Percentiles rank a stretch among this genome's conserved stretches.
Evolutionary conservation across 2,329 filamentous ascomycete genomes (phyloP).

Genomic region (Lasiodiplodia theobromae): DNA sequence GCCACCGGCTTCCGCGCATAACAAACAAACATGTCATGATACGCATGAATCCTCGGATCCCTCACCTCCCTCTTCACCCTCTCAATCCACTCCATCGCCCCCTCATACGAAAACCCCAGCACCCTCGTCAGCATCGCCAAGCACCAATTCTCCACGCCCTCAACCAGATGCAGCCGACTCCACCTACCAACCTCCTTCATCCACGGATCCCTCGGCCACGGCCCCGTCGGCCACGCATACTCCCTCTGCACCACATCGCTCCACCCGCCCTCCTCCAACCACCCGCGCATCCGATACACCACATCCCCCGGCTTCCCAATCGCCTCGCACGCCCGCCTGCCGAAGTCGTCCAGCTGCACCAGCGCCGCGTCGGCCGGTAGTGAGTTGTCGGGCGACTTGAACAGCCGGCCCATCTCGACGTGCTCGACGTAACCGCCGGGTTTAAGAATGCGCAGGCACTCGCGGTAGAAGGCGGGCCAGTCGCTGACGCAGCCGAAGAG

Average conservation of each 20-base stretch:
- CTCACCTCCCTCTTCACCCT: slow-evolving; percentile 10
- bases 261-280: slow-evolving; percentile 62
- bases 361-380: slow-evolving; percentile 37
- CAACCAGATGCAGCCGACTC: slow-evolving; percentile 42
- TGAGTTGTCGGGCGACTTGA: slow-evolving; percentile 37
- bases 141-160: slow-evolving; percentile 49
- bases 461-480: slow-evolving; percentile 37
- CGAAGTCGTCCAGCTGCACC: slow-evolving; percentile 36
- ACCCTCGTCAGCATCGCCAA: slow-evolving; percentile 42
- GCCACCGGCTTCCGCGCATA: slow-evolving; percentile 12
- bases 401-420: slow-evolving; percentile 37
- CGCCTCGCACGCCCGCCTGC: slow-evolving; percentile 35
- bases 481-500: slow-evolving; percentile 37
- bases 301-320: slow-evolving; percentile 47
- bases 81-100: slow-evolving; percentile 30
- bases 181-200: slow-evolving; percentile 47
- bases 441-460: slow-evolving; percentile 35
- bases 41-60: slow-evolving; percentile 19
- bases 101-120: slow-evolving; percentile 26
- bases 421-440: slow-evolving; percentile 41
- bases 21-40: slow-evolving; percentile 27
- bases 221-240: slow-evolving; percentile 42
- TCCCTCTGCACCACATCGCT: slow-evolving; percentile 57
- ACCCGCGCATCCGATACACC: slow-evolving; percentile 48
- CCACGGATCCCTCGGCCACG: slow-evolving; percentile 41